A percentile compares a stretch with the other conserved stretches of the same genome.
Evolutionary conservation across 106 monocot species (phyloP).

Genomic region (Dendrobium nobile): DNA sequence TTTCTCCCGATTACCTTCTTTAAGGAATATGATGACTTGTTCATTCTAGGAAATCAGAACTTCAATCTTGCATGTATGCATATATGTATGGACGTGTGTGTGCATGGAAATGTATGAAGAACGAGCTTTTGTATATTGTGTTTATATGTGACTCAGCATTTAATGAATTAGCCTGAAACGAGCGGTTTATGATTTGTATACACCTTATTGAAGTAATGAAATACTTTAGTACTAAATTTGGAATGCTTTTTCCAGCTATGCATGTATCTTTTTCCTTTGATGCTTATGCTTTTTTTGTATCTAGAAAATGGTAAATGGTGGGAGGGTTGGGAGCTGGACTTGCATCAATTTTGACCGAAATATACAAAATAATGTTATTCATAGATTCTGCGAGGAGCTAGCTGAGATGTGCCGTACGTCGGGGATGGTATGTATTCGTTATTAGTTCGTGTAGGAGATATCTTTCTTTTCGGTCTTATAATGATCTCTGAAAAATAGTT

Average conservation of each 20-base stretch:
- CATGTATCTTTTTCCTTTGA: background rate
- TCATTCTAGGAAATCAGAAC: too few species aligned
- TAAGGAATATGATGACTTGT: too few species aligned
- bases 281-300: background rate
- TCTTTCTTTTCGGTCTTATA: background rate
- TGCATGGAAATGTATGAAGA: too few species aligned
- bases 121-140: too few species aligned
- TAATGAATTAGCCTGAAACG: too few species aligned
- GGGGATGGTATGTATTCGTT: slow-evolving; percentile 32
- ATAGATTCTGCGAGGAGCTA: slow-evolving; percentile 39
- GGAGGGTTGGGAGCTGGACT: slow-evolving; percentile 39
- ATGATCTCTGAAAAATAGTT: background rate
- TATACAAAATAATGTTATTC: slow-evolving; percentile 35
- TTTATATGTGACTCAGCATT: too few species aligned
- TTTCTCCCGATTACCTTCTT: too few species aligned
- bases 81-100: too few species aligned
- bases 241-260: background rate
- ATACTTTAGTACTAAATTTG: too few species aligned
- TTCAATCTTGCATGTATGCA: too few species aligned
- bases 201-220: too few species aligned
- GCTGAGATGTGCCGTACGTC: slow-evolving; percentile 46
- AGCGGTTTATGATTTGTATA: too few species aligned
- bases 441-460: background rate
- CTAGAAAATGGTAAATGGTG: slow-evolving; percentile 71
- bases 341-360: slow-evolving; percentile 52